Evolutionary conservation across 164 flowering plant species (phyloP).

Genomic region (Protea cynaroides): DNA sequence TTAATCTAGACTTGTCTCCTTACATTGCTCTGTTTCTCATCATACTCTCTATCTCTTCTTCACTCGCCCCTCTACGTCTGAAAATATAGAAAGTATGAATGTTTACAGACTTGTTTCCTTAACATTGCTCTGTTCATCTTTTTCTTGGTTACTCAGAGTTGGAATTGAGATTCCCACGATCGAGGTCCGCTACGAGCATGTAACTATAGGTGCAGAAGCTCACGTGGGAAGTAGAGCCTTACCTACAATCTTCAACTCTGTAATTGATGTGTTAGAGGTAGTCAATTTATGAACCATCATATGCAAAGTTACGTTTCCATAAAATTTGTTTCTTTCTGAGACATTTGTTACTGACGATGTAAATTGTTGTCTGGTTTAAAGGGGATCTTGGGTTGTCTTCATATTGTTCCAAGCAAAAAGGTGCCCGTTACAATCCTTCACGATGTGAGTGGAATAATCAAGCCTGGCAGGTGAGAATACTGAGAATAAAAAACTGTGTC

Average conservation of each 20-base stretch:
- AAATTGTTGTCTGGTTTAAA: neutral
- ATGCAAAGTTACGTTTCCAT: neutral
- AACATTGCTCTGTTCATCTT: neutral
- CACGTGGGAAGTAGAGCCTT: slow-evolving; percentile 40
- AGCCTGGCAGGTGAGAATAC: slow-evolving; percentile 3
- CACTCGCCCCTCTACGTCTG: too few relatives aligned
- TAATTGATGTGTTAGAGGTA: slow-evolving; percentile 32
- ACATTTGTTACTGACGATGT: too few relatives aligned
- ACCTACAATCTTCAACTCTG: slow-evolving; percentile 38
- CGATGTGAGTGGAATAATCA: slow-evolving; percentile 13
- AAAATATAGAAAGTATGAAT: too few relatives aligned
- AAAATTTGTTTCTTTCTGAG: neutral
- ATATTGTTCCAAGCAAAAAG: slow-evolving; percentile 11
- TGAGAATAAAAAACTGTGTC: neutral
- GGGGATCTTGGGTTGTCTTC: slow-evolving; percentile 2
- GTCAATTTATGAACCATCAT: neutral
- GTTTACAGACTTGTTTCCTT: too few relatives aligned
- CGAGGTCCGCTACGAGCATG: slow-evolving; percentile 44
- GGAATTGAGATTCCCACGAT: slow-evolving; percentile 37
- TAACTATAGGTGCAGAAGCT: slow-evolving; percentile 34
- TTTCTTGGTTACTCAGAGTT: slow-evolving; percentile 23
- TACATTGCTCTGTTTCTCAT: neutral
- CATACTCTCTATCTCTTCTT: too few relatives aligned
- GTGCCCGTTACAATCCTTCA: slow-evolving; percentile 11
- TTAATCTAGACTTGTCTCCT: neutral